Base-by-base conservation (phyloP, 305 asterid species). In the Fraxinus nigra region DNA sequence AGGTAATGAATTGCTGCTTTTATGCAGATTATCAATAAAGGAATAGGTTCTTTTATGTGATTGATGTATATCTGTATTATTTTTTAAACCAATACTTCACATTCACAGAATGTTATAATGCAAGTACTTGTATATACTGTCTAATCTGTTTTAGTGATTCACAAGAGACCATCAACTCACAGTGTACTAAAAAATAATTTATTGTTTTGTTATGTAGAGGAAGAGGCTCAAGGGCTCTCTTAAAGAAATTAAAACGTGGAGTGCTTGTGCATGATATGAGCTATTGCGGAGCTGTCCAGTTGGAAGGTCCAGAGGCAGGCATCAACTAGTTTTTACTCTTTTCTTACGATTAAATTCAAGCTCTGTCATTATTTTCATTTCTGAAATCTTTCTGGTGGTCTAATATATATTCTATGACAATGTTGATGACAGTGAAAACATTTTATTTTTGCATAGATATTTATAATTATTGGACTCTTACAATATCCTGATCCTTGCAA, bases 251-350 rank as follows among this genome's bases (percentile, higher is more conserved):
- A 63, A 91, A 87, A 75, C 54, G 82, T 48, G 96, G 97, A 75
- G 97, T 87, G 70, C 91, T 95, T 82, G 86, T 92, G 82, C 98
- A 95, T 81, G 99, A 95, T 56, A 91, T 97, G 54, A 93, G 98
- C 88, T 93, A 93, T 87, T 81, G 76, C 85, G 81, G 91, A 40
- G 87, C 88, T 78, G 85, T 92, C 82, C 97, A 91, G 86, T 85
- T 95, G 83, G 91, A 92, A 80, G 99, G 97, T 84, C 90, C 90
- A 83, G 89, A 93, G 98, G 98, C 84, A 88, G 70, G 90, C 87
- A 80, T 82, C 83, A 79, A 35, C 81, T 67, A 65, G 56, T 75
- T 20, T 79, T 78, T 48, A 32, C 69, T 48, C 79, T 30, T 77
- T 7, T 10, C 14, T 2, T 70, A 30, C 5, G 20, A 65, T 33